Conservation (phyloP, 2,329 filamentous ascomycete species). For the Aspergillus melleus region DNA sequence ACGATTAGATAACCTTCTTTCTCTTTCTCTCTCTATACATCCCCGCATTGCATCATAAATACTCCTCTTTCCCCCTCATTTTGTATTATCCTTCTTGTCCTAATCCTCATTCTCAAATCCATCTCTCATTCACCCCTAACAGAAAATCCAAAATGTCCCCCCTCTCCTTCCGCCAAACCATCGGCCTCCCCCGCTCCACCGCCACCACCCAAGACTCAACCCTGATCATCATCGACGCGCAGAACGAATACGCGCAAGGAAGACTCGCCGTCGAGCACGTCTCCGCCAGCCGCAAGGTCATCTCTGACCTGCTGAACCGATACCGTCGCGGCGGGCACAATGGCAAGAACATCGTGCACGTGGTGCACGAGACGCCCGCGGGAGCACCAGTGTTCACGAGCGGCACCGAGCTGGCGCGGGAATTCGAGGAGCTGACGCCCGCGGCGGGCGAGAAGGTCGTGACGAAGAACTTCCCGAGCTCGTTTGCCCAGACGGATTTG, state of each 20-base stretch:
- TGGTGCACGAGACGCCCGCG: constrained; percentile 59
- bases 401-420: constrained; percentile 58
- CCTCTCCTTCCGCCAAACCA: constrained; percentile 50
- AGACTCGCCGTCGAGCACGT: constrained; percentile 58
- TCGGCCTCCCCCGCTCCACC: constrained; percentile 57
- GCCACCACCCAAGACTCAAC: constrained; percentile 60
- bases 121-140: not conserved
- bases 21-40: too few species aligned
- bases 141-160: constrained; percentile 12
- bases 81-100: not conserved
- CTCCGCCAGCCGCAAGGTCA: constrained; percentile 55
- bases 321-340: constrained; percentile 54
- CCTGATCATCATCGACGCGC: constrained; percentile 68
- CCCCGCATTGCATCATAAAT: too few species aligned
- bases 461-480: constrained; percentile 58
- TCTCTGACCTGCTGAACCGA: constrained; percentile 56
- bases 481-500: constrained; percentile 63
- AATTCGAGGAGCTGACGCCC: constrained; percentile 61
- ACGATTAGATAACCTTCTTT: not conserved
- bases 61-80: not conserved
- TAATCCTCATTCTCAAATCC: not conserved
- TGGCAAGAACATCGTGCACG: constrained; percentile 57
- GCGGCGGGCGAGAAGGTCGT: constrained; percentile 58
- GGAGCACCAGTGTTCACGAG: constrained; percentile 68
- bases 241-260: constrained; percentile 64